A percentile compares a stretch with the other conserved stretches of the same genome.
phyloP scores from a whole-genome alignment of 2,329 filamentous ascomycete species.

The Aureobasidium pullulans region DNA sequence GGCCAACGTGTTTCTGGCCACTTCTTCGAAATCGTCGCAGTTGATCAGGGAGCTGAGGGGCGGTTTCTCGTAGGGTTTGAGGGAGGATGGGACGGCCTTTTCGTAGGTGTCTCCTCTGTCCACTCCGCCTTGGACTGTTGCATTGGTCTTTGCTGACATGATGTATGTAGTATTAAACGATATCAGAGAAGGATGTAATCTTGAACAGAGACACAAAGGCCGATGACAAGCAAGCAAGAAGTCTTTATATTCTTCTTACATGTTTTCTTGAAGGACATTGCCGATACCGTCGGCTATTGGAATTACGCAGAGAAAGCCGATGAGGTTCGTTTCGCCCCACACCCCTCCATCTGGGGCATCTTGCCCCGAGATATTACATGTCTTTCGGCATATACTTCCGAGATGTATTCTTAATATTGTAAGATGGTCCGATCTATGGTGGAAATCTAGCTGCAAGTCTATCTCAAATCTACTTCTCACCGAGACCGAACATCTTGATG shows the following conservation, averaged over 20 bases:
- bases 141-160: constrained; percentile 10
- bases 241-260: background rate
- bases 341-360: background rate
- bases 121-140: background rate
- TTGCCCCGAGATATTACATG: background rate
- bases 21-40: constrained; percentile 36
- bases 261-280: background rate
- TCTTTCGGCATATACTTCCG: background rate
- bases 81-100: constrained; percentile 24
- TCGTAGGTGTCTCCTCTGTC: background rate
- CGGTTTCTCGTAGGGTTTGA: constrained; percentile 33
- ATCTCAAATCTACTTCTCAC: constrained; percentile 30
- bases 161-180: background rate
- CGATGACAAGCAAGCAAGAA: background rate
- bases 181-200: background rate
- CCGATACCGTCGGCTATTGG: constrained; percentile 4
- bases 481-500: constrained; percentile 68
- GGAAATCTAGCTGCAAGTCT: background rate
- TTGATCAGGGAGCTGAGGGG: constrained; percentile 40
- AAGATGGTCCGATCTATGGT: background rate
- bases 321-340: background rate
- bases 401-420: background rate
- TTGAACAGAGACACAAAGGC: background rate
- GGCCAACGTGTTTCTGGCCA: constrained; percentile 28
- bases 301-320: background rate